Evolutionary conservation across 306 rosid species (phyloP).

Genomic region (Fragaria vesca): DNA sequence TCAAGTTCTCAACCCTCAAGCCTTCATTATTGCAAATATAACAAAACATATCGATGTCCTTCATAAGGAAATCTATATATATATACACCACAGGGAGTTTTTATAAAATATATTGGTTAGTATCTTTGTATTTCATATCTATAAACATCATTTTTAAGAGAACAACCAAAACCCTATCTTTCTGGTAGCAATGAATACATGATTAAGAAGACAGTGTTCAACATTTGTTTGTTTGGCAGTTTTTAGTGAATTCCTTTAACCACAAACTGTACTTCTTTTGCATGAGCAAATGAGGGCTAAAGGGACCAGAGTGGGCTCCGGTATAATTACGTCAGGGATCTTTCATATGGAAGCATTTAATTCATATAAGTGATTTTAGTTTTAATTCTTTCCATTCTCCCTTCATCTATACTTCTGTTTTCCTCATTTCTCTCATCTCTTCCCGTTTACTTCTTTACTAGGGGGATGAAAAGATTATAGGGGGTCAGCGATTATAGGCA

Average conservation of each 20-base stretch:
- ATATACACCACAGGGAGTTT: neutral
- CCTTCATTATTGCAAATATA: neutral
- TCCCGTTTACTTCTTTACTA: neutral
- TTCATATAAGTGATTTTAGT: neutral
- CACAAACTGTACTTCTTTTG: neutral
- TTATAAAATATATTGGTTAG: neutral
- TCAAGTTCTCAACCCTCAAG: conserved; percentile 5
- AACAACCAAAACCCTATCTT: neutral
- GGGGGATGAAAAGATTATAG: neutral
- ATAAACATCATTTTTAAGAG: neutral
- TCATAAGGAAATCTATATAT: neutral
- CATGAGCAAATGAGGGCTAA: neutral
- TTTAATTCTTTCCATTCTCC: neutral
- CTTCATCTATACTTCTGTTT: neutral
- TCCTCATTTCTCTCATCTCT: neutral
- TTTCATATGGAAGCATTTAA: neutral
- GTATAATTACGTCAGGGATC: neutral
- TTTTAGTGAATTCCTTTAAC: neutral
- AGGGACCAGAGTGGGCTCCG: neutral
- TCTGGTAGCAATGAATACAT: neutral
- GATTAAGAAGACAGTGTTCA: neutral
- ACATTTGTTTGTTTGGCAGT: neutral
- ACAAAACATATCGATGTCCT: neutral
- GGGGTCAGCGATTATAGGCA: neutral
- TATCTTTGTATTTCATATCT: neutral